Evolutionary conservation across 345 rosid species (phyloP).

Genomic region (Rhizophora mangle): DNA sequence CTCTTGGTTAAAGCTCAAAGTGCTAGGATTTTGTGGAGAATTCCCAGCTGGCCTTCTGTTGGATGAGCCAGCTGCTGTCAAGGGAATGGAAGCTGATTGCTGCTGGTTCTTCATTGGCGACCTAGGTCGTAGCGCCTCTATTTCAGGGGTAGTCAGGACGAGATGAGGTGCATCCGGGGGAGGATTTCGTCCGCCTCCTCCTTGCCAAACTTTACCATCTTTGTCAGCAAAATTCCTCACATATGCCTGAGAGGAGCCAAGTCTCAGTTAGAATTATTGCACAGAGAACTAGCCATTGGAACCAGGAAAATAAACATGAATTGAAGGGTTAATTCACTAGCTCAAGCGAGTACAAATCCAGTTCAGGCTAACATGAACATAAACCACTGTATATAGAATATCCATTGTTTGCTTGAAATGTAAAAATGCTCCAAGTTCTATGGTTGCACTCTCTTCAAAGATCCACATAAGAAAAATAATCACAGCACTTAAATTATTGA

Average conservation of each 20-base stretch:
- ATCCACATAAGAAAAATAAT: too few relatives aligned
- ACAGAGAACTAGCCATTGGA: not conserved
- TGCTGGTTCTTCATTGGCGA: constrained; percentile 99
- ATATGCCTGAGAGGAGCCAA: constrained; percentile 53
- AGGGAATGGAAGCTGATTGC: constrained; percentile 59
- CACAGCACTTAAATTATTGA: too few relatives aligned
- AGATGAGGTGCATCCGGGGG: constrained; percentile 94
- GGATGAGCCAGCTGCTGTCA: constrained; percentile 52
- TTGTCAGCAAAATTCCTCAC: constrained; percentile 69
- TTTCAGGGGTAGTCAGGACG: constrained; percentile 81
- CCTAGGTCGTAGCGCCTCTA: constrained; percentile 83
- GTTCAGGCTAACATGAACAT: not conserved
- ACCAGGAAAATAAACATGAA: too few relatives aligned
- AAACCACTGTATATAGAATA: not conserved
- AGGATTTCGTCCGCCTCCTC: constrained; percentile 96
- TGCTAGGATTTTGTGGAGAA: constrained; percentile 65
- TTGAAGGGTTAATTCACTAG: too few relatives aligned
- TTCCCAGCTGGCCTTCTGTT: constrained; percentile 67
- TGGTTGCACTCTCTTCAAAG: too few relatives aligned
- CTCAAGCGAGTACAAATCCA: not conserved
- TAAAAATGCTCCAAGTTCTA: too few relatives aligned
- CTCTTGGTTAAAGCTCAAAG: constrained; percentile 56
- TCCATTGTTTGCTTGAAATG: too few relatives aligned
- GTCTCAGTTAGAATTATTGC: not conserved
- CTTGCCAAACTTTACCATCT: constrained; percentile 99